Evolutionary conservation across 2,329 filamentous ascomycete genomes (phyloP), one percentile per base, ranked within the genome.

Genomic region (Tolypocladium ovalisporum): DNA sequence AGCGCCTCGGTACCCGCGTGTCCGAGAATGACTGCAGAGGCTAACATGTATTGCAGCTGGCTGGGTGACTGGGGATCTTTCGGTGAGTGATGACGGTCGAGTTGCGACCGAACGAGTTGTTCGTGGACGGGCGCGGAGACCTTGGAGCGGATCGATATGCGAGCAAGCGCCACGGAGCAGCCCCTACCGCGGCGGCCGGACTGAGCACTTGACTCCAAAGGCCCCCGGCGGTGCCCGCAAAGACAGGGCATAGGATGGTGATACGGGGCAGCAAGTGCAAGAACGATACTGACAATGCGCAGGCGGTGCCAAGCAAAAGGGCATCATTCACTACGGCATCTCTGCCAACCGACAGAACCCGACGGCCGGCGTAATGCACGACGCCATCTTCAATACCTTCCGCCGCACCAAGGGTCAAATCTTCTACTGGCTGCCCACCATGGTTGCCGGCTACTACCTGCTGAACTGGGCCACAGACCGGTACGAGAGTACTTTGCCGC

Each of bases 361-460:
- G 62, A 81, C 96, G 65, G 90, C 90, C 62, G 90, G 89, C 67
- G 79, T 87, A 60, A 75, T 81, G 63, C 78, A 93, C 74, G 88
- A 87, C 65, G 93, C 92, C 69, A 77, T 97, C 79, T 97, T 97
- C 87, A 99, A 99, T 84, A 87, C 85, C 67, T 95, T 88, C 83
- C 87, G 94, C 75, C 86, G 94, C 69, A 89, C 88, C 76, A 86
- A 85, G 73, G 75, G 81, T 66, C 94, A 97, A 81, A 85, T 96
- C 65, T 85, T 97, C 66, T 99, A 92, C 83, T 86, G 92, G 75
- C 82, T 86, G 32, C 89, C 94, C 59, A 88, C 92, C 42, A 77
- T 96, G 66, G 67, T 94, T 62, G 74, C 80, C 65, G 91, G 83
- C 64, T 99, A 97, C 79, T 84, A 86, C 71, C 71, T 84, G 64